These are phyloP conservation scores for Pterocarpus macrocarpus DNA, from an alignment of 306 rosid species.

Conservation along the genomic window DNA sequence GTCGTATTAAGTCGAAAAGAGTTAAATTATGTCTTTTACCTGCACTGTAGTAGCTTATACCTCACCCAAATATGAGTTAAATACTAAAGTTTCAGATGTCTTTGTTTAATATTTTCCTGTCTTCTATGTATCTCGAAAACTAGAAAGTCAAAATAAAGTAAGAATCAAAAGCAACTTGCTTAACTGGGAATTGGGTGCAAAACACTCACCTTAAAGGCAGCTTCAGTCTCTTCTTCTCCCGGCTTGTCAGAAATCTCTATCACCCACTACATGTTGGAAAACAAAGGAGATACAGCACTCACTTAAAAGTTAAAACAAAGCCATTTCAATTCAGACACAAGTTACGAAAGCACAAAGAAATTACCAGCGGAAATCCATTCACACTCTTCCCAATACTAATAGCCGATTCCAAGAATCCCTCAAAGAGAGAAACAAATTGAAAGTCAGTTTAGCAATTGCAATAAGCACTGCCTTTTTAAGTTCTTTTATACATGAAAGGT, in stretches of 20 bases:
- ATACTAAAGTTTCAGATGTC: not conserved
- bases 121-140: not conserved
- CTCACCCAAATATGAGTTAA: not conserved
- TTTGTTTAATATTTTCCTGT: not conserved
- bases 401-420: constrained; percentile 72
- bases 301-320: constrained; percentile 39
- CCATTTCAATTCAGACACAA: constrained; percentile 1
- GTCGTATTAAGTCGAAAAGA: not conserved
- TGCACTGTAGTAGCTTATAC: not conserved
- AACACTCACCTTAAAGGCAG: constrained; percentile 92
- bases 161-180: constrained; percentile 20
- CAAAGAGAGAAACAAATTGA: constrained; percentile 67
- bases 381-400: constrained; percentile 94
- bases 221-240: constrained; percentile 85
- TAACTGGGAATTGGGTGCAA: constrained; percentile 20
- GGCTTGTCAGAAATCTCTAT: constrained; percentile 98
- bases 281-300: constrained; percentile 34
- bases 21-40: not conserved
- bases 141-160: constrained; percentile 10
- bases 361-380: constrained; percentile 92
- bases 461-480: constrained; percentile 19
- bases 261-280: constrained; percentile 71
- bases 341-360: constrained; percentile 31
- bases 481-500: constrained; percentile 28
- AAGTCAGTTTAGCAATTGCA: constrained; percentile 58